These are phyloP conservation scores for Boletus pseudo-olivaceus DNA, from an alignment of 768 basidiomycete species.

Conservation along the genomic window DNA sequence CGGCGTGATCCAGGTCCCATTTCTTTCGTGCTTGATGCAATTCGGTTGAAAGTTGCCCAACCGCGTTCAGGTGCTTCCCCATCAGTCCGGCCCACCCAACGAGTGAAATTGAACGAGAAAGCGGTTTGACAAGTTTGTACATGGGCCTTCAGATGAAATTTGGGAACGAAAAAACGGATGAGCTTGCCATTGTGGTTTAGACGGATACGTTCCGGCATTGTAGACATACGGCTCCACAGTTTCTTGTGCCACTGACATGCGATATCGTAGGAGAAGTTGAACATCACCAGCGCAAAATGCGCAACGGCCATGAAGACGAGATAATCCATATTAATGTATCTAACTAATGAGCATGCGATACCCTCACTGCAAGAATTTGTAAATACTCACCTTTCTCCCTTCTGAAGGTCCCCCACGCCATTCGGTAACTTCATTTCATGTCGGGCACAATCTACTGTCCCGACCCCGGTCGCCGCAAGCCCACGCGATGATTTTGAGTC, in stretches of 20 bases:
- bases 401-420: background rate
- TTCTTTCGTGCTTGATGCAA: background rate
- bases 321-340: too few species aligned
- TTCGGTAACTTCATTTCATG: constrained; percentile 2
- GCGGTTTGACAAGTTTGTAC: background rate
- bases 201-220: background rate
- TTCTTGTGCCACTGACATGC: too few species aligned
- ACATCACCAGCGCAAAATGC: background rate
- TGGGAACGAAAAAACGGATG: background rate
- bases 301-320: too few species aligned
- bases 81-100: too few species aligned
- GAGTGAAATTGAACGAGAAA: too few species aligned
- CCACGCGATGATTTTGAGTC: background rate
- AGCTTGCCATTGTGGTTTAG: background rate
- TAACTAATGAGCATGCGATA: background rate
- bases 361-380: background rate
- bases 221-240: background rate
- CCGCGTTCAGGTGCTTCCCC: too few species aligned
- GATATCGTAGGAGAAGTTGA: background rate
- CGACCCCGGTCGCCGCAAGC: background rate
- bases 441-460: background rate
- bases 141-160: background rate
- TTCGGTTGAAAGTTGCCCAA: background rate
- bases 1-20: too few species aligned
- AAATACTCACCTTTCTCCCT: background rate